Percentiles rank a stretch among this genome's conserved stretches.
Evolutionary conservation across 306 rosid genomes (phyloP).

Genomic region (Pyrus bretschneideri): DNA sequence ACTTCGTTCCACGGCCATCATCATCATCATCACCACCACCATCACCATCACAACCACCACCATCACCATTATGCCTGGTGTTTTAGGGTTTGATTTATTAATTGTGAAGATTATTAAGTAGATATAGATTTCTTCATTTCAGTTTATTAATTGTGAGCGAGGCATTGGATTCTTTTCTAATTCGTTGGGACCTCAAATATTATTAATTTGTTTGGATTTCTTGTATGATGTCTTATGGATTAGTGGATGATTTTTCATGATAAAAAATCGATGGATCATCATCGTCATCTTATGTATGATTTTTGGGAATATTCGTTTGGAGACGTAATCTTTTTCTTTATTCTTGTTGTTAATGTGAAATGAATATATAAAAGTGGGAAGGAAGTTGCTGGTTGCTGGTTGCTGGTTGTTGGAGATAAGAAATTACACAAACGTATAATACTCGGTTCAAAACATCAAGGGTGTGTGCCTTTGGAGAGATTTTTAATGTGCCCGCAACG

Average conservation of each 20-base stretch:
- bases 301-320: slow-evolving; percentile 15
- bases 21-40: slow-evolving; percentile 34
- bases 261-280: slow-evolving; percentile 11
- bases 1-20: slow-evolving; percentile 18
- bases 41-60: slow-evolving; percentile 25
- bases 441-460: neutral
- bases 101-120: neutral
- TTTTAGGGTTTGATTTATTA: slow-evolving; percentile 49
- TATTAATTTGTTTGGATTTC: neutral
- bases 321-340: neutral
- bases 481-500: no score
- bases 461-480: neutral
- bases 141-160: neutral
- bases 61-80: slow-evolving; percentile 38
- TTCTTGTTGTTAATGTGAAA: slow-evolving; percentile 8
- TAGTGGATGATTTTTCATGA: neutral
- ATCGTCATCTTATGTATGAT: slow-evolving; percentile 2
- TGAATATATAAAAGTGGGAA: neutral
- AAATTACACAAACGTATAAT: neutral
- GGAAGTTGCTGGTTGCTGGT: neutral
- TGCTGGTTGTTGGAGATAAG: neutral
- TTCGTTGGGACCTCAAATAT: neutral
- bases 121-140: neutral
- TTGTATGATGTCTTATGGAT: neutral
- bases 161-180: neutral